Conservation (phyloP, 257 asterid species). For the Cinchona pubescens region DNA sequence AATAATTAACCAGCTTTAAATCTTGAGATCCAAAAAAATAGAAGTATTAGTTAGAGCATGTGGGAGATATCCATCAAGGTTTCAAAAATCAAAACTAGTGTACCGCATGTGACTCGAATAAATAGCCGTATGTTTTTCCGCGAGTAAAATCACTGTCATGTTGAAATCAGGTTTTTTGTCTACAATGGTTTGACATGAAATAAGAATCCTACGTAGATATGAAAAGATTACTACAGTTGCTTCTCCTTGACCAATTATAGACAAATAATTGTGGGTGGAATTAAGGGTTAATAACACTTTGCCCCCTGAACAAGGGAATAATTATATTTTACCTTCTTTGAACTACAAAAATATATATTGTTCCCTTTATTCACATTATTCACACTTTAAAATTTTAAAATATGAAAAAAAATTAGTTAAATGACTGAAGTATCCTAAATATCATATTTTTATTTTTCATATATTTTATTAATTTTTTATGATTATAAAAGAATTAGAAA, state of each 20-base stretch:
- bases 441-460: too few species aligned
- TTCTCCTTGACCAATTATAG: not conserved
- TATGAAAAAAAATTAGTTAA: too few species aligned
- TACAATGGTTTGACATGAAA: not conserved
- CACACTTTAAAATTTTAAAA: too few species aligned
- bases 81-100: not conserved
- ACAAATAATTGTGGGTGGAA: conserved; percentile 1
- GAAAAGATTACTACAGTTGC: not conserved
- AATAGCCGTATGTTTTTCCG: not conserved
- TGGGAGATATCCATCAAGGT: not conserved
- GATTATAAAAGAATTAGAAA: too few species aligned
- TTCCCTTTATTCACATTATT: too few species aligned
- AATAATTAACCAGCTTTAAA: not conserved
- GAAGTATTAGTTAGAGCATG: not conserved
- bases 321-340: too few species aligned
- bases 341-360: too few species aligned
- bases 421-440: too few species aligned
- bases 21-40: not conserved
- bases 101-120: not conserved
- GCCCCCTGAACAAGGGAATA: too few species aligned
- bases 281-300: too few species aligned
- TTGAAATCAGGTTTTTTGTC: not conserved
- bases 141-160: not conserved
- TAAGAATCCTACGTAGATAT: conserved; percentile 3
- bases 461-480: too few species aligned